A percentile compares a stretch with the other conserved stretches of the same genome.
These are phyloP conservation scores for Pleurotus giganteus DNA, from an alignment of 768 basidiomycete genomes.

Conservation along the genomic window DNA sequence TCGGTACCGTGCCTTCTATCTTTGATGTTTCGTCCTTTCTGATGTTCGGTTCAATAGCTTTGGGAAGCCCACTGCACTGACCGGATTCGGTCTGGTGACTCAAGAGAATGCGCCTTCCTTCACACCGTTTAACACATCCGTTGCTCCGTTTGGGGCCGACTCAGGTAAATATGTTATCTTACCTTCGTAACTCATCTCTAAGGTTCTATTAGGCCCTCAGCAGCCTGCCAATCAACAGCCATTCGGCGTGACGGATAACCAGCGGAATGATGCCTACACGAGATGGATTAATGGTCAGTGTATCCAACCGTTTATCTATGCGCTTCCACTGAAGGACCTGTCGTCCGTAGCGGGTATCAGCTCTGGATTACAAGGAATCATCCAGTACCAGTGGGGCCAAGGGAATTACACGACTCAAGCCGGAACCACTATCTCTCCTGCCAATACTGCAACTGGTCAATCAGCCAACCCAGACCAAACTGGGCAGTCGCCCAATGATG, in stretches of 20 bases:
- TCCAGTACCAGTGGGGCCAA: slow-evolving; percentile 64
- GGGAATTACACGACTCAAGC: slow-evolving; percentile 39
- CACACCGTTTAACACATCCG: slow-evolving; percentile 57
- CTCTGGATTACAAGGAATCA: slow-evolving; percentile 39
- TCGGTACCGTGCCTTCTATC: slow-evolving; percentile 21
- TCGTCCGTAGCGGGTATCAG: slow-evolving; percentile 34
- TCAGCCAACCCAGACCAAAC: slow-evolving; percentile 31
- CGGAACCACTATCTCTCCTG: slow-evolving; percentile 44
- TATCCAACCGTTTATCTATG: background rate
- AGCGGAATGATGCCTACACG: slow-evolving; percentile 51
- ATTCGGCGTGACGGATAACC: slow-evolving; percentile 50
- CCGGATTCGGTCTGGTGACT: slow-evolving; percentile 64
- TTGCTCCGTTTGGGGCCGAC: slow-evolving; percentile 19
- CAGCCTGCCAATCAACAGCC: slow-evolving; percentile 22
- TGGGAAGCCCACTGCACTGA: slow-evolving; percentile 36
- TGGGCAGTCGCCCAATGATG: slow-evolving; percentile 64
- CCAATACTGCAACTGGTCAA: slow-evolving; percentile 28
- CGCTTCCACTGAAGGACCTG: background rate
- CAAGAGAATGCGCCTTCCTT: slow-evolving; percentile 49
- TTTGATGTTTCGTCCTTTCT: slow-evolving; percentile 16
- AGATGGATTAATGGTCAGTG: slow-evolving; percentile 50
- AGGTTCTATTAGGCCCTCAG: slow-evolving; percentile 12
- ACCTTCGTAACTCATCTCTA: background rate
- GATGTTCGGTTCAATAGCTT: background rate
- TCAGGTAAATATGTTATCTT: slow-evolving; percentile 7